Evolutionary conservation across 495 filamentous ascomycete genomes (phyloP).

Genomic region (Podospora pseudopauciseta): DNA sequence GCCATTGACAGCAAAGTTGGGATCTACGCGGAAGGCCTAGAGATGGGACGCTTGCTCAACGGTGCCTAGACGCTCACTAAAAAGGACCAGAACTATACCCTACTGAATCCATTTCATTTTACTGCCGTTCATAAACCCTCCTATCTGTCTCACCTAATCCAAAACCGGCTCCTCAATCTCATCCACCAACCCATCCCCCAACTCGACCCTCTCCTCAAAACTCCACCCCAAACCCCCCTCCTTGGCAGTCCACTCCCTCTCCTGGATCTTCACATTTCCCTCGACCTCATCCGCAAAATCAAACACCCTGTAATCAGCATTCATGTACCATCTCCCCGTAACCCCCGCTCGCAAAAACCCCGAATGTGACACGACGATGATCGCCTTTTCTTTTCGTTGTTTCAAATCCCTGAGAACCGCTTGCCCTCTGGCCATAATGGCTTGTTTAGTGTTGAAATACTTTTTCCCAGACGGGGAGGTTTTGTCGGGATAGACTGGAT

Average conservation of each 20-base stretch:
- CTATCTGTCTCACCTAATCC: neutral
- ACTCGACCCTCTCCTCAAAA: conserved; percentile 14
- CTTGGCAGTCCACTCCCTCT: conserved; percentile 24
- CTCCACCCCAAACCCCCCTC: conserved; percentile 22
- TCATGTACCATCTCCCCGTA: conserved; percentile 47
- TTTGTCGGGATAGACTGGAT: conserved; percentile 56
- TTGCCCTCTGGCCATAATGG: conserved; percentile 49
- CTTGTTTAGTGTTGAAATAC: conserved; percentile 47
- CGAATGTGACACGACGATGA: conserved; percentile 59
- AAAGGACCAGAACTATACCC: neutral
- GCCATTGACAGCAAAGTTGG: conserved; percentile 73
- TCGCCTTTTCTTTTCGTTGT: conserved; percentile 54
- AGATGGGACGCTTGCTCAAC: conserved; percentile 27
- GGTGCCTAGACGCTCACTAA: neutral
- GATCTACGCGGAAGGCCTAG: conserved; percentile 68
- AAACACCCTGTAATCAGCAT: conserved; percentile 62
- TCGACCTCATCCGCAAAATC: conserved; percentile 43
- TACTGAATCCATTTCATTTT: neutral
- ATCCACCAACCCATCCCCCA: conserved; percentile 21
- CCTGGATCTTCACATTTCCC: conserved; percentile 35
- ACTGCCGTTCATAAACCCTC: neutral
- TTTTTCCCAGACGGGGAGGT: conserved; percentile 36
- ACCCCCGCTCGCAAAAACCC: conserved; percentile 52
- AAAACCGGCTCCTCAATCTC: neutral
- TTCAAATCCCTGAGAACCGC: conserved; percentile 46